Conservation (phyloP, 2,329 filamentous ascomycete genomes). For the Dichotomopilus funicola region DNA sequence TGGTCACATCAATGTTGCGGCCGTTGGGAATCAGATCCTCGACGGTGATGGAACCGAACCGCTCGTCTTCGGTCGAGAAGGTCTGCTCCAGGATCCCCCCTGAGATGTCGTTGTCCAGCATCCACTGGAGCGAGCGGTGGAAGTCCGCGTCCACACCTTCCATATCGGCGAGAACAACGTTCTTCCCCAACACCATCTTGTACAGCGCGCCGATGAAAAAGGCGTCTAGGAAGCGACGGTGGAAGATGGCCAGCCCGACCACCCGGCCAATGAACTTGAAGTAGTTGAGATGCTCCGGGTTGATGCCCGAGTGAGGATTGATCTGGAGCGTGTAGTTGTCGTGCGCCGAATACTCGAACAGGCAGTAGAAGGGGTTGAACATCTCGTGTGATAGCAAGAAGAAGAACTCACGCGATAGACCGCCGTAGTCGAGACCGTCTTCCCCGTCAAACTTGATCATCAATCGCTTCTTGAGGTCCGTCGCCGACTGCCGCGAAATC, state of each 20-base stretch:
- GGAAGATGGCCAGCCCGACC: constrained; percentile 95
- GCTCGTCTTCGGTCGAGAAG: constrained; percentile 94
- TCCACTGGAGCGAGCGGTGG: constrained; percentile 94
- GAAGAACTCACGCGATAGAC: constrained; percentile 97
- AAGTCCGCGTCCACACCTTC: constrained; percentile 98
- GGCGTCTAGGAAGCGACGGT: constrained; percentile 91
- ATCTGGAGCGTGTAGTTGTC: constrained; percentile 99
- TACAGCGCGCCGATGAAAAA: constrained; percentile 99
- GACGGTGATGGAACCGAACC: constrained; percentile 88
- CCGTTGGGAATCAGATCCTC: constrained; percentile 91
- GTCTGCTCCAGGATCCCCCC: constrained; percentile 91
- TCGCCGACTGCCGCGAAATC: constrained; percentile 92
- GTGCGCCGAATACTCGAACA: constrained; percentile 98
- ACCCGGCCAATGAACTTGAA: constrained; percentile 99
- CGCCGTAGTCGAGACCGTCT: constrained; percentile 95
- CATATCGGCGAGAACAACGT: constrained; percentile 89
- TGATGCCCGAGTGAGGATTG: constrained; percentile 98
- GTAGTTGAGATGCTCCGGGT: constrained; percentile 98
- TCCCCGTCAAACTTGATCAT: constrained; percentile 99
- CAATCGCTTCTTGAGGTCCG: constrained; percentile 92
- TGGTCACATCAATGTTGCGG: constrained; percentile 89
- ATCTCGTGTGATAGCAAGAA: constrained; percentile 98
- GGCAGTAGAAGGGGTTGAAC: constrained; percentile 99
- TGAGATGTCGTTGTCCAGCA: constrained; percentile 91
- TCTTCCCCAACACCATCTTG: constrained; percentile 97